Percentiles rank a stretch among this genome's conserved stretches.
Evolutionary conservation across 805 yeast genomes (phyloP).

Genomic region (Yarrowia bubula): DNA sequence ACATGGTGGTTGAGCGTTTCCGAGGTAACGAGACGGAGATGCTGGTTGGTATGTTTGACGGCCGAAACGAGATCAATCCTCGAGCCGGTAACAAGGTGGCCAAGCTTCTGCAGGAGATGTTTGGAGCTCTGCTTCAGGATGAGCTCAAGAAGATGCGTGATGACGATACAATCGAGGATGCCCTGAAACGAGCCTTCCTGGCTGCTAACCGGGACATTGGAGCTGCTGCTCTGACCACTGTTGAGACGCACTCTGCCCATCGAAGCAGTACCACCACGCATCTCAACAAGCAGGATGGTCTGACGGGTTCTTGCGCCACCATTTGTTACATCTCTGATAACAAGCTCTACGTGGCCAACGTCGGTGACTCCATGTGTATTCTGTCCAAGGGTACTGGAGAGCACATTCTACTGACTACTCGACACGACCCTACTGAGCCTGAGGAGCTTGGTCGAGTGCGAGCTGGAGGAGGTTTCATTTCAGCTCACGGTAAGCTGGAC

Average conservation of each 20-base stretch:
- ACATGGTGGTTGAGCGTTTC: constrained; percentile 81
- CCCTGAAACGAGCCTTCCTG: constrained; percentile 78
- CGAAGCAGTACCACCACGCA: constrained; percentile 53
- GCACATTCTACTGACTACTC: constrained; percentile 63
- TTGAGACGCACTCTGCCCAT: constrained; percentile 44
- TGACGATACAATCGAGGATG: constrained; percentile 61
- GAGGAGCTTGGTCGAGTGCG: constrained; percentile 70
- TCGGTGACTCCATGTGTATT: constrained; percentile 86
- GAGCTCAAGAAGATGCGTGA: constrained; percentile 55
- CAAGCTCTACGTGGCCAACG: constrained; percentile 73
- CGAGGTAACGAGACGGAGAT: constrained; percentile 82
- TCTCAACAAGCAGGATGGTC: constrained; percentile 62
- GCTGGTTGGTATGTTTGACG: constrained; percentile 81
- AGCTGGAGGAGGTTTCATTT: constrained; percentile 87
- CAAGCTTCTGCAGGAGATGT: constrained; percentile 65
- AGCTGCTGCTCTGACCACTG: constrained; percentile 42
- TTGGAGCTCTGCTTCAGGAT: constrained; percentile 63
- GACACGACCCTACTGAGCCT: constrained; percentile 80
- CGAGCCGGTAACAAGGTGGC: constrained; percentile 49
- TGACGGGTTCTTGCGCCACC: constrained; percentile 83
- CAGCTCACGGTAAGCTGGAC: constrained; percentile 79
- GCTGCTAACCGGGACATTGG: constrained; percentile 80
- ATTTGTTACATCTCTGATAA: constrained; percentile 73
- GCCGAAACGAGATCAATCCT: constrained; percentile 49
- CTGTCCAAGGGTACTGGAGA: constrained; percentile 81